phyloP scores from a whole-genome alignment of 2,329 filamentous ascomycete species.

The Stylonectria norvegica region DNA sequence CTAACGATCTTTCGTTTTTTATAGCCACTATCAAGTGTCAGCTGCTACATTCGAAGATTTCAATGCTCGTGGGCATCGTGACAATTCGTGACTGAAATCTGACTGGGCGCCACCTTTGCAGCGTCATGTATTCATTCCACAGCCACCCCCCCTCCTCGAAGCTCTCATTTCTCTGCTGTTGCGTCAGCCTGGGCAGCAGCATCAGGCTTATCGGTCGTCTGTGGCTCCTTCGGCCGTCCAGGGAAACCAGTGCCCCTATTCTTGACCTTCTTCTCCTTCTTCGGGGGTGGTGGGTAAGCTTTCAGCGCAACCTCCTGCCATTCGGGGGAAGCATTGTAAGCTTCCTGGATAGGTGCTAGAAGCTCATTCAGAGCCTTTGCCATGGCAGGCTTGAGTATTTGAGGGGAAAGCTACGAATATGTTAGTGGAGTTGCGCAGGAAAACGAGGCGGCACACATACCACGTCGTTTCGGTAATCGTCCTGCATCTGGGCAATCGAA shows the following conservation, averaged over 20 bases:
- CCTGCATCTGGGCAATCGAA: conserved; percentile 69
- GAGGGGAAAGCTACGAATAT: conserved; percentile 63
- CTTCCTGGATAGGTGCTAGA: conserved; percentile 71
- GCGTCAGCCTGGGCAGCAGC: too few species aligned
- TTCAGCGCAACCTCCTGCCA: conserved; percentile 69
- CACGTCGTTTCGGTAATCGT: conserved; percentile 76
- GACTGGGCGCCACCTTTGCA: too few species aligned
- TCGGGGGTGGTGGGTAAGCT: conserved; percentile 73
- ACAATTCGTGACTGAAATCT: too few species aligned
- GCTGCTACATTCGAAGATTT: too few species aligned
- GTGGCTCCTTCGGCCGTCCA: conserved; percentile 30
- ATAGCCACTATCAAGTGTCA: too few species aligned
- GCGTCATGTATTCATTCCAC: too few species aligned
- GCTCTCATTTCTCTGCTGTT: too few species aligned
- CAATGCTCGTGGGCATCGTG: too few species aligned
- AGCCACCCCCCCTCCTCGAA: too few species aligned
- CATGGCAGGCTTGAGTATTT: conserved; percentile 82
- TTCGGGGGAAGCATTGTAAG: conserved; percentile 66
- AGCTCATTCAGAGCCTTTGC: conserved; percentile 69
- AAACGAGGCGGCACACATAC: conserved; percentile 45
- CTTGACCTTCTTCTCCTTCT: conserved; percentile 76
- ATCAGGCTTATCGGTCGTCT: too few species aligned
- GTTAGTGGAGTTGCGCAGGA: neutral
- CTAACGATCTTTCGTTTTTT: too few species aligned
- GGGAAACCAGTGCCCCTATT: conserved; percentile 68